phyloP scores from a whole-genome alignment of 108 stramenopile species.

The Cyclotella distinguenda region DNA sequence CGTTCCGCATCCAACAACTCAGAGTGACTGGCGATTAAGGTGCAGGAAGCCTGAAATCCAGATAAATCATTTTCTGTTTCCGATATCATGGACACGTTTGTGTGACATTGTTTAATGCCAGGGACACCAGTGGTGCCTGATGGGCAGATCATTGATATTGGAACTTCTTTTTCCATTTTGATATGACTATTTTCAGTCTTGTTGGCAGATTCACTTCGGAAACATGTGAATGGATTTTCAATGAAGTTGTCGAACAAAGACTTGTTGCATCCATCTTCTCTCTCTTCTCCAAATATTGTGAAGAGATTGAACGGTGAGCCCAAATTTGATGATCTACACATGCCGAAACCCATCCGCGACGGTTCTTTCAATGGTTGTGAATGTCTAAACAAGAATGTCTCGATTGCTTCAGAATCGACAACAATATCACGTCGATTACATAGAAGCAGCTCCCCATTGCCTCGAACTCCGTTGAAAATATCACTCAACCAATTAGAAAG shows the following conservation, averaged over 20 bases:
- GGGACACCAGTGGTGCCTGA: conserved; percentile 33
- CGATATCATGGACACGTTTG: conserved; percentile 15
- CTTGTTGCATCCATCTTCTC: conserved; percentile 30
- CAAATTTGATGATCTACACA: conserved; percentile 22
- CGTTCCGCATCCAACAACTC: conserved; percentile 63
- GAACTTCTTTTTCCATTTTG: conserved; percentile 7
- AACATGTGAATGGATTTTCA: conserved; percentile 34
- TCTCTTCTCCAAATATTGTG: conserved; percentile 15
- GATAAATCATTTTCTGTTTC: conserved; percentile 25
- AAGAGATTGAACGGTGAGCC: conserved; percentile 42
- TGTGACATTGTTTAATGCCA: conserved; percentile 22
- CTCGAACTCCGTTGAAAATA: conserved; percentile 76
- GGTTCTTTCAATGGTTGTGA: conserved; percentile 43
- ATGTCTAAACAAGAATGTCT: conserved; percentile 76
- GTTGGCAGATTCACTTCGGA: conserved; percentile 14
- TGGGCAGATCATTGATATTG: conserved; percentile 19
- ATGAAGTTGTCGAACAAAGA: conserved; percentile 37
- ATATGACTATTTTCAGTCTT: neutral
- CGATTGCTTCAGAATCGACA: conserved; percentile 69
- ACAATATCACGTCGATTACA: conserved; percentile 36
- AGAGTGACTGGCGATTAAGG: conserved; percentile 45
- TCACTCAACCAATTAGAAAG: conserved; percentile 76
- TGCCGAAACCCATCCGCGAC: conserved; percentile 11
- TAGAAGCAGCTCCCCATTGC: conserved; percentile 68
- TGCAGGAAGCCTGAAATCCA: conserved; percentile 27